A percentile compares a stretch with the other conserved stretches of the same genome.
phyloP scores from a whole-genome alignment of 371 early-diverging fungal genomes.

The Mucor plumbeus region DNA sequence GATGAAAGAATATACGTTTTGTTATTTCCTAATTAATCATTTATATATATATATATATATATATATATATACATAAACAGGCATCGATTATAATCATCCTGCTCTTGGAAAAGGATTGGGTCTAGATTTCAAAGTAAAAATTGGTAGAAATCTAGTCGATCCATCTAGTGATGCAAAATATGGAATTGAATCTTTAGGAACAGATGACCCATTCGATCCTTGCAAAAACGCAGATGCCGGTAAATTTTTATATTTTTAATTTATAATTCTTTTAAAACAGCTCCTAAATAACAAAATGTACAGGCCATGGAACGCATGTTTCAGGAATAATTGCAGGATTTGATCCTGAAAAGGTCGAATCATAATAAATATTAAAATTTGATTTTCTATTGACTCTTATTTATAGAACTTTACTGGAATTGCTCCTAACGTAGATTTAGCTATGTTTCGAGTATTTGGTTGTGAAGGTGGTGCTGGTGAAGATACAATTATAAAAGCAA shows the following conservation, averaged over 20 bases:
- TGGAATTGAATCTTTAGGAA: conserved; percentile 29
- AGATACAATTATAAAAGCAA: conserved; percentile 67
- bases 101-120: conserved; percentile 77
- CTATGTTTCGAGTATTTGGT: conserved; percentile 65
- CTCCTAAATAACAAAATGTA: not conserved
- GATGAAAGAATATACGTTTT: not conserved
- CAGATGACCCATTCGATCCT: conserved; percentile 46
- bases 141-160: conserved; percentile 37
- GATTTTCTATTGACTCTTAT: conserved; percentile 14
- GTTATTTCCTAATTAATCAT: not conserved
- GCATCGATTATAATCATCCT: conserved; percentile 71
- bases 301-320: conserved; percentile 71
- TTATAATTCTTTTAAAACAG: not conserved
- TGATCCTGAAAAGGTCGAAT: conserved; percentile 45
- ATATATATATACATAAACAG: too few relatives aligned
- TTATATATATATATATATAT: not conserved
- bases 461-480: conserved; percentile 59
- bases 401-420: conserved; percentile 66
- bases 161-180: conserved; percentile 25
- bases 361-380: not conserved
- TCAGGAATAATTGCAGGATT: conserved; percentile 72
- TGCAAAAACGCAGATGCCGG: conserved; percentile 30
- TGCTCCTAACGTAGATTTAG: conserved; percentile 63
- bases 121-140: conserved; percentile 55
- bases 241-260: not conserved